Evolutionary conservation across 768 basidiomycete genomes (phyloP).

Genomic region (Serendipita sp.): DNA sequence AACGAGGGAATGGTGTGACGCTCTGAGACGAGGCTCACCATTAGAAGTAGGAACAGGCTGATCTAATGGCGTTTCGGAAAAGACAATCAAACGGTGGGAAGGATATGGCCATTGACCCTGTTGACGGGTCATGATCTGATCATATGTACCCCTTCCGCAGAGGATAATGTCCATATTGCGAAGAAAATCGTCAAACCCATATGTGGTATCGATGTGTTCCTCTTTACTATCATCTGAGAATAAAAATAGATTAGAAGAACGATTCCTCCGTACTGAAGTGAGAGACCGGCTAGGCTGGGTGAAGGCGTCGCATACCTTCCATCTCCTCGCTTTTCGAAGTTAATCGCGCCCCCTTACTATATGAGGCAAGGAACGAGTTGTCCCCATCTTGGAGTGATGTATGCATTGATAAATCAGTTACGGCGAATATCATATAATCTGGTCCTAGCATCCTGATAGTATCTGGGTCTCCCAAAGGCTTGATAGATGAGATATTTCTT

Average conservation of each 20-base stretch:
- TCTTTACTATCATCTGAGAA: background rate
- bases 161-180: background rate
- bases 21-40: background rate
- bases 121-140: background rate
- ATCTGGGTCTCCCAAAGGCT: too few species aligned
- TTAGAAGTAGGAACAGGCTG: background rate
- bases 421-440: background rate
- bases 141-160: background rate
- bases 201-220: background rate
- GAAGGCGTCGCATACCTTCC: background rate
- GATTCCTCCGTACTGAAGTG: too few species aligned
- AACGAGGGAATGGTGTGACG: too few species aligned
- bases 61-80: background rate
- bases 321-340: background rate
- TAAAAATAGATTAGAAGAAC: too few species aligned
- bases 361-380: background rate
- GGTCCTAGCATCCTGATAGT: background rate
- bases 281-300: too few species aligned
- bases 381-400: background rate
- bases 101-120: background rate
- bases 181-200: constrained; percentile 1
- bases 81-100: background rate
- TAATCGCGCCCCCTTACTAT: background rate
- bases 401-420: background rate
- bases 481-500: too few species aligned